These are phyloP conservation scores for Vitis labrusca DNA, from an alignment of 164 flowering plant species.

Conservation along the genomic window DNA sequence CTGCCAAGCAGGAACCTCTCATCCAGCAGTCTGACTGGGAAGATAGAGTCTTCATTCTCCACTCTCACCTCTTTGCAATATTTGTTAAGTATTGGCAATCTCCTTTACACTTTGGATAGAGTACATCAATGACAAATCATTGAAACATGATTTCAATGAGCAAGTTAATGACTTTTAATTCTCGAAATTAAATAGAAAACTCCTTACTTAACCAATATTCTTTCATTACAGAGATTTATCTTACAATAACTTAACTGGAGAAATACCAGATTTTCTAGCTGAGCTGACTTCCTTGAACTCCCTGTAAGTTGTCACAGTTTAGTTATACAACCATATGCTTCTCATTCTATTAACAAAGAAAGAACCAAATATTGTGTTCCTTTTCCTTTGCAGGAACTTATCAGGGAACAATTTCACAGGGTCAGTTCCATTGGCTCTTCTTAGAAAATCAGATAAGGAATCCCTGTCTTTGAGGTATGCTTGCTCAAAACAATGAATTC, in stretches of 20 bases:
- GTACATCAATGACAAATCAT: too few species aligned
- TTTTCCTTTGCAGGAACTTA: constrained; percentile 24
- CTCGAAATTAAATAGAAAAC: too few species aligned
- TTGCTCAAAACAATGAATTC: neutral
- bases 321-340: too few species aligned
- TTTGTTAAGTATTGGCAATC: constrained; percentile 37
- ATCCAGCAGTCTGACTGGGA: constrained; percentile 37
- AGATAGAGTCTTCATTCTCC: constrained; percentile 25
- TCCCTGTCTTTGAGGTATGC: constrained; percentile 23
- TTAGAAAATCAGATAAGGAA: constrained; percentile 17
- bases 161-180: too few species aligned
- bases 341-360: neutral
- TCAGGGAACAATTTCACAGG: constrained; percentile 30
- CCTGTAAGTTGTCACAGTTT: constrained; percentile 29
- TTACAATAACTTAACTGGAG: constrained; percentile 32
- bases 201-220: too few species aligned
- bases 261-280: constrained; percentile 32
- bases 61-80: constrained; percentile 23
- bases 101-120: too few species aligned
- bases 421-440: constrained; percentile 21
- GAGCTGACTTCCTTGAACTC: constrained; percentile 19
- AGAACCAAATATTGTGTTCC: too few species aligned
- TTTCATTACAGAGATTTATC: constrained; percentile 29
- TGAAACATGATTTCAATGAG: too few species aligned
- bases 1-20: constrained; percentile 33